phyloP scores from a whole-genome alignment of 495 filamentous ascomycete species.

The Talaromyces liani region DNA sequence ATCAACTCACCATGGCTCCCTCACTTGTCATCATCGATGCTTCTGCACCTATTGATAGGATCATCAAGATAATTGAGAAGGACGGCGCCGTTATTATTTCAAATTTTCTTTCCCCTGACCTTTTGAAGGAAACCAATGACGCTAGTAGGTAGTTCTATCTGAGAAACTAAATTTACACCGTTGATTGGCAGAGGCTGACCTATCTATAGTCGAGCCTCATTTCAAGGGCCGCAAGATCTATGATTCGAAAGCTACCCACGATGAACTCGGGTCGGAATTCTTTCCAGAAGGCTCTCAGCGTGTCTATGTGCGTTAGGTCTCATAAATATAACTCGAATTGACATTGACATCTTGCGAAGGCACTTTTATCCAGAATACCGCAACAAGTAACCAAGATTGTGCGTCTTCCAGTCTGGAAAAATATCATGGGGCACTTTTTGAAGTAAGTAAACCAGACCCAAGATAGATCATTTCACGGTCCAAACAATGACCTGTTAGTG shows the following conservation, averaged over 20 bases:
- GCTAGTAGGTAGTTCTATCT: neutral
- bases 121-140: neutral
- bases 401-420: neutral
- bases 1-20: neutral
- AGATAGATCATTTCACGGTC: neutral
- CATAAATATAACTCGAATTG: neutral
- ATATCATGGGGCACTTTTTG: neutral
- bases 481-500: neutral
- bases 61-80: neutral
- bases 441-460: neutral
- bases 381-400: neutral
- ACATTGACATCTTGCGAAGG: neutral
- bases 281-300: neutral
- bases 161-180: neutral
- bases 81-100: neutral
- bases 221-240: constrained; percentile 1
- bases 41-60: neutral
- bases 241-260: neutral
- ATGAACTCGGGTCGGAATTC: neutral
- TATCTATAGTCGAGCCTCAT: neutral
- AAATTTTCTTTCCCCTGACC: neutral
- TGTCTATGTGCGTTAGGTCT: neutral
- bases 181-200: neutral
- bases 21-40: neutral
- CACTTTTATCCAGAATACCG: neutral